A percentile compares a stretch with the other conserved stretches of the same genome.
phyloP scores from a whole-genome alignment of 208 protist genomes.

The Histomonas meleagridis region DNA sequence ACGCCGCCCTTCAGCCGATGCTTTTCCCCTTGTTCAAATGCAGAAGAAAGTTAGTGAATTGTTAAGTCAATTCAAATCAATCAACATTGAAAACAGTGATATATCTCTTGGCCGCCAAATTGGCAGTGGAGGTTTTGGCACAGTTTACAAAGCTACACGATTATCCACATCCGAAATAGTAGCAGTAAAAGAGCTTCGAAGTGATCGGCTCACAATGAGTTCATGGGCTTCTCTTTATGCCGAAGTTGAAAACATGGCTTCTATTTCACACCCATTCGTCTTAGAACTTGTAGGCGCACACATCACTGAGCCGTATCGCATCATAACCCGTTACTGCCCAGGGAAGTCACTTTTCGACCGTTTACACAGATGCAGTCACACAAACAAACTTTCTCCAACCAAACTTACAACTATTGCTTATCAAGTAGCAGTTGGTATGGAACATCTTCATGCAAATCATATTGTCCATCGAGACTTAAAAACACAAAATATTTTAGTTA shows the following conservation, averaged over 20 bases:
- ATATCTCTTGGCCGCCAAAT: not conserved
- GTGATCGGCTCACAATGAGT: not conserved
- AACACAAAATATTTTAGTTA: not conserved
- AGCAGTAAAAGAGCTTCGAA: not conserved
- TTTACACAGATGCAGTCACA: not conserved
- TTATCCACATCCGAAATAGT: not conserved
- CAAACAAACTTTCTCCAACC: not conserved
- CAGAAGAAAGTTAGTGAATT: not conserved
- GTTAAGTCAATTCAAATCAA: not conserved
- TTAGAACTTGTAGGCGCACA: not conserved
- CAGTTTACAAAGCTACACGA: not conserved
- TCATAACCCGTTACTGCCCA: not conserved
- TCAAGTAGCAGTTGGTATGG: constrained; percentile 7
- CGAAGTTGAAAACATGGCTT: not conserved
- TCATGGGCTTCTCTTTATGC: not conserved
- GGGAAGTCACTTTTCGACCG: not conserved
- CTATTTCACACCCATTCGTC: not conserved
- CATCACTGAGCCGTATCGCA: not conserved
- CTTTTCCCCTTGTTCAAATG: not conserved
- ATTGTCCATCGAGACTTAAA: constrained; percentile 23
- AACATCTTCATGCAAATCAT: not conserved
- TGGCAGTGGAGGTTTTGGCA: not conserved
- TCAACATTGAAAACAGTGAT: not conserved
- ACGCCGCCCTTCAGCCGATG: not conserved
- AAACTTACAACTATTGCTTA: not conserved